Evolutionary conservation across 805 yeast species (phyloP).

Genomic region (Kodamaea hsintzibuensis): DNA sequence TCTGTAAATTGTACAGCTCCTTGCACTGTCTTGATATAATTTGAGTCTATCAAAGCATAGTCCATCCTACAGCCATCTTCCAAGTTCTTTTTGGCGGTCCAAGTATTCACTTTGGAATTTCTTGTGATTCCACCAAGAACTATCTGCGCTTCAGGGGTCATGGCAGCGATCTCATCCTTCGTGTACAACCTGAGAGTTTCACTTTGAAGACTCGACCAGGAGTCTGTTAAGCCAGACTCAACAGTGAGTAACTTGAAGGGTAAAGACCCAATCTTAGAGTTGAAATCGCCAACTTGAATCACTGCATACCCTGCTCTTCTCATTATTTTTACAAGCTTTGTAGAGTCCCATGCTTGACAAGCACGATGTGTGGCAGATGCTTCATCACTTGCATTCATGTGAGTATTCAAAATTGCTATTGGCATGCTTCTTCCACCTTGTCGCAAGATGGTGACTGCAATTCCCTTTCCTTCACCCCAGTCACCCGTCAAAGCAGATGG

Average conservation of each 20-base stretch:
- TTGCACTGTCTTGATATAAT: slow-evolving; percentile 50
- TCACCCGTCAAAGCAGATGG: slow-evolving; percentile 95
- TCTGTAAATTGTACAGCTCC: slow-evolving; percentile 80
- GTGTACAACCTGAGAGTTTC: slow-evolving; percentile 39
- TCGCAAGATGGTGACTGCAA: slow-evolving; percentile 68
- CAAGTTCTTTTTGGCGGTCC: slow-evolving; percentile 59
- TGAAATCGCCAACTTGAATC: slow-evolving; percentile 89
- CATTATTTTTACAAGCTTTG: slow-evolving; percentile 61
- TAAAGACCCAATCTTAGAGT: slow-evolving; percentile 82
- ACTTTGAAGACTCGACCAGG: slow-evolving; percentile 69
- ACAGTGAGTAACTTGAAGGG: slow-evolving; percentile 73
- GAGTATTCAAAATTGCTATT: slow-evolving; percentile 83
- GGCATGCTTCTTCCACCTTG: slow-evolving; percentile 48
- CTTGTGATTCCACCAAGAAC: slow-evolving; percentile 81
- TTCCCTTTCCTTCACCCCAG: slow-evolving; percentile 94
- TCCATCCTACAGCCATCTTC: slow-evolving; percentile 87
- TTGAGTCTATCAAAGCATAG: slow-evolving; percentile 76
- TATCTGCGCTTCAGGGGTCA: slow-evolving; percentile 55
- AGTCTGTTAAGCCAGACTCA: slow-evolving; percentile 70
- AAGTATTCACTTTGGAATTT: slow-evolving; percentile 82
- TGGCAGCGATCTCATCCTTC: slow-evolving; percentile 24
- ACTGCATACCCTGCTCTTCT: slow-evolving; percentile 78
- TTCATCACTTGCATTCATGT: slow-evolving; percentile 98
- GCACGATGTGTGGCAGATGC: slow-evolving; percentile 88
- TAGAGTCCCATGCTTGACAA: slow-evolving; percentile 95